Conservation (phyloP, 257 asterid genomes). For the Eustoma russellianum region DNA sequence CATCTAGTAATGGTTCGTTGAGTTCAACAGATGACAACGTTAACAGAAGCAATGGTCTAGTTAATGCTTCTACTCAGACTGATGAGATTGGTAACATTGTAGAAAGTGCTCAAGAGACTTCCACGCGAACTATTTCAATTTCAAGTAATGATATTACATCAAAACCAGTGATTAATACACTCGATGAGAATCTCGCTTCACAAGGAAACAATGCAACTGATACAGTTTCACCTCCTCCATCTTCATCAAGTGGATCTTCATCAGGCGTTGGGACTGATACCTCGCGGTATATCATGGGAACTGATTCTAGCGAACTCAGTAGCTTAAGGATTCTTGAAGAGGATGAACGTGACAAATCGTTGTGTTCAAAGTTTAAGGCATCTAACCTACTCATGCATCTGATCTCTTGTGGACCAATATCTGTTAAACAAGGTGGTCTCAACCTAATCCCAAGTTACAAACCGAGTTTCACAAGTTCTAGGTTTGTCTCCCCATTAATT, state of each 20-base stretch:
- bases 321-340: constrained; percentile 71
- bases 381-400: constrained; percentile 82
- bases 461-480: constrained; percentile 74
- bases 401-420: constrained; percentile 83
- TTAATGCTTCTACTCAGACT: constrained; percentile 96
- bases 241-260: constrained; percentile 65
- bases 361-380: constrained; percentile 57
- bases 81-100: constrained; percentile 45
- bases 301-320: constrained; percentile 67
- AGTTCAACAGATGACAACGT: constrained; percentile 68
- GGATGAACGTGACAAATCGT: constrained; percentile 45
- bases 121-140: constrained; percentile 29
- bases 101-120: constrained; percentile 32
- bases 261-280: constrained; percentile 69
- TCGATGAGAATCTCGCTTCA: constrained; percentile 20
- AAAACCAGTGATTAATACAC: constrained; percentile 26
- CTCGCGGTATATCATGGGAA: constrained; percentile 67
- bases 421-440: constrained; percentile 85
- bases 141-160: constrained; percentile 37
- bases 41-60: constrained; percentile 54
- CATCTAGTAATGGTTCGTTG: constrained; percentile 68
- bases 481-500: constrained; percentile 64
- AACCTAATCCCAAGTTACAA: constrained; percentile 75
- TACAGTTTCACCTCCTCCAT: constrained; percentile 62
- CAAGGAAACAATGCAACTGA: constrained; percentile 37